These are phyloP conservation scores for Diaporthe citri DNA, from an alignment of 2,329 filamentous ascomycete species.

Conservation along the genomic window DNA sequence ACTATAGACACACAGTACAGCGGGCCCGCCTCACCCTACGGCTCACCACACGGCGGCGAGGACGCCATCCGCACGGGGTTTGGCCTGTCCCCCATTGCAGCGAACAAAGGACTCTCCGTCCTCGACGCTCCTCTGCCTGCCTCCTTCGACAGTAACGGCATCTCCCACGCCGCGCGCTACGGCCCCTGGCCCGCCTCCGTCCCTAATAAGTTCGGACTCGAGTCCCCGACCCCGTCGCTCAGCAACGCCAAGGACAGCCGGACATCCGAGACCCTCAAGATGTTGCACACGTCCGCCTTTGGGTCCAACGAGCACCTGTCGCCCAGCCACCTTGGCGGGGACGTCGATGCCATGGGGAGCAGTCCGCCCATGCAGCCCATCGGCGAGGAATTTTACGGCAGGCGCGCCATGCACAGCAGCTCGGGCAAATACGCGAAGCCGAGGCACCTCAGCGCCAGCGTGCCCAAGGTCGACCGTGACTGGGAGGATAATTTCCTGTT, in stretches of 20 bases:
- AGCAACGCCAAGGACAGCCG: conserved; percentile 70
- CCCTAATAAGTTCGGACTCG: conserved; percentile 90
- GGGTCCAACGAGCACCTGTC: conserved; percentile 71
- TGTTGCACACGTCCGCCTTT: conserved; percentile 76
- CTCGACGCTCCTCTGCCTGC: conserved; percentile 92
- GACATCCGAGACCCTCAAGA: conserved; percentile 74
- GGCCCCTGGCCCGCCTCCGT: conserved; percentile 93
- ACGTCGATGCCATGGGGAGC: conserved; percentile 56
- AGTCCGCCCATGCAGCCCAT: conserved; percentile 66
- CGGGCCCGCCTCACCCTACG: conserved; percentile 74
- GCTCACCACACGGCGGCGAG: conserved; percentile 84
- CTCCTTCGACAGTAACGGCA: conserved; percentile 95
- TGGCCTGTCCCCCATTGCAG: conserved; percentile 80
- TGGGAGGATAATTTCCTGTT: conserved; percentile 81
- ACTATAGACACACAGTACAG: conserved; percentile 71
- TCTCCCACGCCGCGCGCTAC: conserved; percentile 90
- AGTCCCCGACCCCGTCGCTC: conserved; percentile 84
- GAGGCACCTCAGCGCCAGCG: conserved; percentile 76
- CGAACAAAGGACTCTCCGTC: conserved; percentile 82
- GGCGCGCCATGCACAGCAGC: conserved; percentile 79
- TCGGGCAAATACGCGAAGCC: conserved; percentile 71
- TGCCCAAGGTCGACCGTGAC: conserved; percentile 73
- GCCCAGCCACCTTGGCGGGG: conserved; percentile 44
- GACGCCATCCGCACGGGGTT: conserved; percentile 71
- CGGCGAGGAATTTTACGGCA: conserved; percentile 73